Conservation (phyloP, 371 early-diverging fungal species). For the Capillidium heterosporum region DNA sequence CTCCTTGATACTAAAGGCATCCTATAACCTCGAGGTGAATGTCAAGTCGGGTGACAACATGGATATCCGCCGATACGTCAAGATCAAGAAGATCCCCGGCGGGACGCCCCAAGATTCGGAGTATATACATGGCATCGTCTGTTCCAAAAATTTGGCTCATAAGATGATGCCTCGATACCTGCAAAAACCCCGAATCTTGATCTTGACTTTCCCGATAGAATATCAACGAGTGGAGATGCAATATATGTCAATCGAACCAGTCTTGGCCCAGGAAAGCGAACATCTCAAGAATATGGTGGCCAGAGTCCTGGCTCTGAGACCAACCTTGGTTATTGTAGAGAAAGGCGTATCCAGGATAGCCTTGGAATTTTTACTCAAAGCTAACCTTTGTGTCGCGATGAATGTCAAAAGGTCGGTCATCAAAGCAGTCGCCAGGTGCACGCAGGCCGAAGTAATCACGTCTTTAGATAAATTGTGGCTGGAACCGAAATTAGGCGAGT, state of each 20-base stretch:
- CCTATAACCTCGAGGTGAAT: slow-evolving; percentile 43
- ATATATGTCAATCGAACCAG: slow-evolving; percentile 59
- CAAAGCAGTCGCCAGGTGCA: slow-evolving; percentile 60
- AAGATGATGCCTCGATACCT: slow-evolving; percentile 59
- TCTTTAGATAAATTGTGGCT: slow-evolving; percentile 55
- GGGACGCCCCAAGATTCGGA: slow-evolving; percentile 54
- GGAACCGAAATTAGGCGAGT: slow-evolving; percentile 49
- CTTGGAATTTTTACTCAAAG: slow-evolving; percentile 57
- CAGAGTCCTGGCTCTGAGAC: slow-evolving; percentile 50
- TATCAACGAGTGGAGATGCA: slow-evolving; percentile 66
- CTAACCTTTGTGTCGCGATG: slow-evolving; percentile 52
- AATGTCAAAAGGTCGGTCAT: slow-evolving; percentile 69
- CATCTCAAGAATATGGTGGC: slow-evolving; percentile 55
- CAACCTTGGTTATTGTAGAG: slow-evolving; percentile 60
- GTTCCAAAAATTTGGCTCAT: slow-evolving; percentile 74
- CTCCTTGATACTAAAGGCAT: slow-evolving; percentile 37
- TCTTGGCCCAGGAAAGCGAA: slow-evolving; percentile 67
- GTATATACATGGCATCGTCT: slow-evolving; percentile 66
- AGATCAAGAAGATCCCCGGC: slow-evolving; percentile 82
- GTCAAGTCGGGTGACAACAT: slow-evolving; percentile 55
- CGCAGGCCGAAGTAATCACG: slow-evolving; percentile 59
- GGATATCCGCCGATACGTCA: slow-evolving; percentile 76
- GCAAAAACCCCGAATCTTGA: slow-evolving; percentile 51
- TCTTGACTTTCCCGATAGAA: slow-evolving; percentile 71
- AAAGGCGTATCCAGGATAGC: slow-evolving; percentile 60